Evolutionary conservation across 805 yeast species (phyloP).

Genomic region (Wickerhamiella kazuoi): DNA sequence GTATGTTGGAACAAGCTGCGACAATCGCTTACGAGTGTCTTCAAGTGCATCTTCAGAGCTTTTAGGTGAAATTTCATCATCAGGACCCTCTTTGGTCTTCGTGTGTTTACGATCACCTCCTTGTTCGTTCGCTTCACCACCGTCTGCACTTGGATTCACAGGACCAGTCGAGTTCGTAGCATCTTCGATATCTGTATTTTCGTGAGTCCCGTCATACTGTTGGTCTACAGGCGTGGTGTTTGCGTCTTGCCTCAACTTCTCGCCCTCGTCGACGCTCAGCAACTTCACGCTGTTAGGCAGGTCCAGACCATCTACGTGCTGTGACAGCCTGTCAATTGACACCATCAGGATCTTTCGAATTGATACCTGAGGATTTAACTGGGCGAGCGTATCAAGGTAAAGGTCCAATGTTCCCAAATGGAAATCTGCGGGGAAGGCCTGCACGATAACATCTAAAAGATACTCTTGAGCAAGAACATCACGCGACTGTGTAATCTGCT

Average conservation of each 20-base stretch:
- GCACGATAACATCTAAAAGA: conserved; percentile 74
- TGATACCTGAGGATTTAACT: conserved; percentile 53
- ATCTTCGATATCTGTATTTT: background rate
- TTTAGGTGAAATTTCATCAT: too few species aligned
- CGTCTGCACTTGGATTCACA: background rate
- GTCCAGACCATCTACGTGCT: conserved; percentile 21
- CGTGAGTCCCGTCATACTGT: background rate
- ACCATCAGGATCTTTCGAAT: conserved; percentile 48
- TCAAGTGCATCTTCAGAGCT: background rate
- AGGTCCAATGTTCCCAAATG: conserved; percentile 58
- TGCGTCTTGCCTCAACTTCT: too few species aligned
- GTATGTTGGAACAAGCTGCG: conserved; percentile 2
- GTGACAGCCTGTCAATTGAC: conserved; percentile 39
- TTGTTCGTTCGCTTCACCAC: background rate
- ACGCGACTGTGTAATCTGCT: conserved; percentile 81
- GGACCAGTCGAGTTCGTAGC: background rate
- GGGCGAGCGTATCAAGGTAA: conserved; percentile 46
- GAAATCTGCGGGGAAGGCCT: conserved; percentile 86
- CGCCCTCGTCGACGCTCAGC: background rate
- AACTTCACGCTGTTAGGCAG: conserved; percentile 1
- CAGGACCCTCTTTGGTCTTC: background rate
- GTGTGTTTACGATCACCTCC: background rate
- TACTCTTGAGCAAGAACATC: conserved; percentile 89
- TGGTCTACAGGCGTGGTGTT: background rate
- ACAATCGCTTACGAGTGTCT: background rate